Percentiles rank a stretch among this genome's conserved stretches.
Evolutionary conservation across 371 early-diverging fungal species (phyloP).

Genomic region (Rhizopus stolonifer): DNA sequence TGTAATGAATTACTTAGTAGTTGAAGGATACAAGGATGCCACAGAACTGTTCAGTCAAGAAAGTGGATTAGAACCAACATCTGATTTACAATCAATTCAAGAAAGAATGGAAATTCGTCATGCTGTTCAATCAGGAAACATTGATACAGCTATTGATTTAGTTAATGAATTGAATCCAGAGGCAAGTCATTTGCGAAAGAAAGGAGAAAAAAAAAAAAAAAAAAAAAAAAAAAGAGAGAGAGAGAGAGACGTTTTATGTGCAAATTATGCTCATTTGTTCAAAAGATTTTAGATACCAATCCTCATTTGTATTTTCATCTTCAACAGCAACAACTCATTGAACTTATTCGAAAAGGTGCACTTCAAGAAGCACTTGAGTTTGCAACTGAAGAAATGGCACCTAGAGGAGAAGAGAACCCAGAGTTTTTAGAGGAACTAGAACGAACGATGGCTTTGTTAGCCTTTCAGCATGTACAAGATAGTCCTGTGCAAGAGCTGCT

Average conservation of each 20-base stretch:
- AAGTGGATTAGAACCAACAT: slow-evolving; percentile 72
- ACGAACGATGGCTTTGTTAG: slow-evolving; percentile 92
- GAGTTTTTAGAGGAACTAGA: slow-evolving; percentile 93
- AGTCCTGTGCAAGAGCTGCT: slow-evolving; percentile 83
- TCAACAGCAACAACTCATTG: slow-evolving; percentile 92
- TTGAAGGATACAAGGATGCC: slow-evolving; percentile 98
- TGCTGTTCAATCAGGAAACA: slow-evolving; percentile 86
- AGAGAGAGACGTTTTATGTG: background rate
- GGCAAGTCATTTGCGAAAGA: slow-evolving; percentile 53
- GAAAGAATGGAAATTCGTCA: slow-evolving; percentile 93
- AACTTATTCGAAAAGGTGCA: slow-evolving; percentile 80
- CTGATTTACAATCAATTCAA: slow-evolving; percentile 88
- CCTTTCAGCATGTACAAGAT: slow-evolving; percentile 70
- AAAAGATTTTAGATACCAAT: slow-evolving; percentile 93
- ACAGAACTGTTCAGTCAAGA: slow-evolving; percentile 93
- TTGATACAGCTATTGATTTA: slow-evolving; percentile 90
- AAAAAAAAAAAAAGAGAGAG: background rate
- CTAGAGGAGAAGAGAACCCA: slow-evolving; percentile 92
- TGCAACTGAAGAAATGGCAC: slow-evolving; percentile 96
- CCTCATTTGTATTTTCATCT: slow-evolving; percentile 93
- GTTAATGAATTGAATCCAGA: slow-evolving; percentile 97
- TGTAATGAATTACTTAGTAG: slow-evolving; percentile 96
- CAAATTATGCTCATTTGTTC: too few species aligned
- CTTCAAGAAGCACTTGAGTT: slow-evolving; percentile 87
- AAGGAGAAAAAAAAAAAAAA: too few species aligned